A percentile compares a stretch with the other conserved stretches of the same genome.
phyloP scores from a whole-genome alignment of 352 stramenopile species.

The Pythium sukuiense region DNA sequence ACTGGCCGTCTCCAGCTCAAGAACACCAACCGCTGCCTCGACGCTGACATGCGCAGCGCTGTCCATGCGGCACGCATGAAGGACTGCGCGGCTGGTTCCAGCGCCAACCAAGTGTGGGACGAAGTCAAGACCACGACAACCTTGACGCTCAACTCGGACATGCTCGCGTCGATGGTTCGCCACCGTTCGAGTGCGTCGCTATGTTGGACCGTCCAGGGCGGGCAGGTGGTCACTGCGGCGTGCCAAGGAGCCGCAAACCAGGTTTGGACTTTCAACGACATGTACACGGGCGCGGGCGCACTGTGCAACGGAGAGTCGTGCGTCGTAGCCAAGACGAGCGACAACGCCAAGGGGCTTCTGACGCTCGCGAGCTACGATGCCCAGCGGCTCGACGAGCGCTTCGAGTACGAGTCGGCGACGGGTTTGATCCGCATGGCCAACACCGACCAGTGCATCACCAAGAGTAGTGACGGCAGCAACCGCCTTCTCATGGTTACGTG shows the following conservation, averaged over 20 bases:
- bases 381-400: slow-evolving; percentile 6
- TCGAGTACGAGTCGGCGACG: slow-evolving; percentile 14
- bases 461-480: not conserved
- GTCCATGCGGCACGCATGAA: not conserved
- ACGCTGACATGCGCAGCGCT: not conserved
- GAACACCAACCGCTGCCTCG: slow-evolving; percentile 4
- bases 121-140: too few relatives aligned
- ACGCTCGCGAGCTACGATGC: not conserved
- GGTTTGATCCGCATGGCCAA: slow-evolving; percentile 8
- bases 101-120: slow-evolving; percentile 3
- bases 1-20: not conserved
- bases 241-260: not conserved
- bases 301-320: not conserved
- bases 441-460: slow-evolving; percentile 4
- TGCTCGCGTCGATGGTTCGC: slow-evolving; percentile 2
- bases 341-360: not conserved
- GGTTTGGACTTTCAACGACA: slow-evolving; percentile 3
- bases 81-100: not conserved
- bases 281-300: not conserved
- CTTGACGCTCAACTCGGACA: slow-evolving; percentile 3
- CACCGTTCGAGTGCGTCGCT: not conserved
- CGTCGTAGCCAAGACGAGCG: not conserved
- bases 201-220: not conserved
- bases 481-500: not conserved
- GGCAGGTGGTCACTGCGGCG: not conserved